A percentile compares a stretch with the other conserved stretches of the same genome.
These are phyloP conservation scores for Corymbia calophylla DNA, from an alignment of 441 rosid species.

Conservation along the genomic window DNA sequence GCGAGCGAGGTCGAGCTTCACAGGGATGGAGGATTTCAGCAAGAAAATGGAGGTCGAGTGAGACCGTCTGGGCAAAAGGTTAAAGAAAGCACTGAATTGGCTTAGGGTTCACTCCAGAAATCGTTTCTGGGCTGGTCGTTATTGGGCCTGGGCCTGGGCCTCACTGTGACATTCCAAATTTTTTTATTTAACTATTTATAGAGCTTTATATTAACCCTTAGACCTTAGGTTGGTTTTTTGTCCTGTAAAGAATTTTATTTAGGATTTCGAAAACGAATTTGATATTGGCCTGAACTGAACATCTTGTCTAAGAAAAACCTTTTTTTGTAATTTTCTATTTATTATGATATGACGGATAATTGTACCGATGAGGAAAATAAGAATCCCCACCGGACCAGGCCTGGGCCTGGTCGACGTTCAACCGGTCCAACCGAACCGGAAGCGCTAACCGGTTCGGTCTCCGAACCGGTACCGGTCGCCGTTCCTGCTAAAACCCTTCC, in stretches of 20 bases:
- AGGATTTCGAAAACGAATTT: too few species aligned
- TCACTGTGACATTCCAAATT: too few species aligned
- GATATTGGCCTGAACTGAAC: too few species aligned
- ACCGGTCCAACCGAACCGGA: not conserved
- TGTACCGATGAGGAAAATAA: too few species aligned
- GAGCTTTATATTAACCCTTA: too few species aligned
- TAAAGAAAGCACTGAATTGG: not conserved
- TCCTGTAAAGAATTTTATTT: too few species aligned
- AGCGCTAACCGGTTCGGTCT: not conserved
- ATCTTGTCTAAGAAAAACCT: too few species aligned
- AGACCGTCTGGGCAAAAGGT: not conserved
- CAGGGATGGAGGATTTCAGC: not conserved
- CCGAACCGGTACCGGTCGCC: not conserved
- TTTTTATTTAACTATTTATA: too few species aligned
- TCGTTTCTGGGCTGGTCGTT: not conserved
- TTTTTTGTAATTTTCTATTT: too few species aligned
- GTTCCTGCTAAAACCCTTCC: not conserved
- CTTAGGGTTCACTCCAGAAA: not conserved
- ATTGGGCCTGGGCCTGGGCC: not conserved
- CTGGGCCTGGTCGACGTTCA: not conserved
- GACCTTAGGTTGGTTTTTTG: too few species aligned
- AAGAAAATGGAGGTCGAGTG: not conserved
- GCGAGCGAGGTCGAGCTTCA: not conserved
- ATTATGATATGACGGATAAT: too few species aligned
- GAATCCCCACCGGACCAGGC: not conserved